A percentile compares a stretch with the other conserved stretches of the same genome.
phyloP scores from a whole-genome alignment of 169 alveolate genomes.

The Babesia ovis region DNA sequence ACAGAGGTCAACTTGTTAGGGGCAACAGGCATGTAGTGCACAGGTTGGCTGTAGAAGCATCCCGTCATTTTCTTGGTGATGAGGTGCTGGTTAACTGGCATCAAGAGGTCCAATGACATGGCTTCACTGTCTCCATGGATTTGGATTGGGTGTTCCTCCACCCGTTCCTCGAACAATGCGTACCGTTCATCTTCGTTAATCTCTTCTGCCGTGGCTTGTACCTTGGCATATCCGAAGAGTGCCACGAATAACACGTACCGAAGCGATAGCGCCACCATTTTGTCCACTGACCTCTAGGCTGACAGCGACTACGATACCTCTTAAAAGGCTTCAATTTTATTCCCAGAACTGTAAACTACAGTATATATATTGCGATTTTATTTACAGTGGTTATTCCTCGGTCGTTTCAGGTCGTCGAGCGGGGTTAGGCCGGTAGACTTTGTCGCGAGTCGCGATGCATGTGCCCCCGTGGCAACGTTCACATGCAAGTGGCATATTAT shows the following conservation, averaged over 20 bases:
- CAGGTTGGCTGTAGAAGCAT: background rate
- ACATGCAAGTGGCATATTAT: no score
- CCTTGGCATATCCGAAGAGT: background rate
- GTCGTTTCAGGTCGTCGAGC: no score
- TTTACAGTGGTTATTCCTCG: no score
- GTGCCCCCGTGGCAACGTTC: background rate
- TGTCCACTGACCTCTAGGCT: no score
- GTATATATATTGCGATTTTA: no score
- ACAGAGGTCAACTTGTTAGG: background rate
- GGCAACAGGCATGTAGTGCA: background rate
- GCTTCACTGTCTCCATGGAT: background rate
- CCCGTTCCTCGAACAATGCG: background rate
- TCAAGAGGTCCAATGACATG: constrained; percentile 7
- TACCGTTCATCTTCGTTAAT: background rate
- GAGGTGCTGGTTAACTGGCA: background rate
- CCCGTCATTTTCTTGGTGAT: background rate
- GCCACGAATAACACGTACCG: background rate
- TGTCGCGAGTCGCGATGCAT: background rate
- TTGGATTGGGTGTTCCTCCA: constrained; percentile 1
- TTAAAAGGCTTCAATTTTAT: no score
- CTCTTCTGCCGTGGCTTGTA: background rate
- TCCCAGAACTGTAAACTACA: no score
- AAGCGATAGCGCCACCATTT: background rate
- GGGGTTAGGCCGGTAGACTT: background rate
- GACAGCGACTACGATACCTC: no score